These are phyloP conservation scores for Paragyromitra xinjiangensis DNA, from an alignment of 495 filamentous ascomycete genomes.

Conservation along the genomic window DNA sequence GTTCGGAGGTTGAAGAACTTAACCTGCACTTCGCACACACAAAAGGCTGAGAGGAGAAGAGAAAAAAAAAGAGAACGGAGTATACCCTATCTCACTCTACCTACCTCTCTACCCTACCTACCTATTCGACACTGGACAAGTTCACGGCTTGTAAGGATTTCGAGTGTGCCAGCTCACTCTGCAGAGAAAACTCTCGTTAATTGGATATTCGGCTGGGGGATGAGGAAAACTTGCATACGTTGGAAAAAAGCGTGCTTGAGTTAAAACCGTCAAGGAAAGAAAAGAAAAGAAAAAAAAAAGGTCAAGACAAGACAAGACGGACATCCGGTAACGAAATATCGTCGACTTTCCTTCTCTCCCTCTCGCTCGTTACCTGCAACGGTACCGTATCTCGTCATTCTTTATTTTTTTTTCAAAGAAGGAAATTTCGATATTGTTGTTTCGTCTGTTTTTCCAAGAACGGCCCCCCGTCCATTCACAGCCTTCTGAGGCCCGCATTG, in stretches of 20 bases:
- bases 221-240: conserved; percentile 53
- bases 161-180: conserved; percentile 53
- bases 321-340: conserved; percentile 41
- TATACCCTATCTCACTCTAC: conserved; percentile 46
- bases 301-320: conserved; percentile 40
- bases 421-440: conserved; percentile 48
- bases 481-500: conserved; percentile 42
- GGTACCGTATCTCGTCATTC: conserved; percentile 44
- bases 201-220: conserved; percentile 47
- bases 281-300: conserved; percentile 40
- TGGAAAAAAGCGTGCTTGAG: conserved; percentile 50
- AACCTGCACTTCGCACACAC: conserved; percentile 34
- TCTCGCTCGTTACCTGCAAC: conserved; percentile 36
- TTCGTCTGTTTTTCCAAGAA: conserved; percentile 35
- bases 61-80: conserved; percentile 18
- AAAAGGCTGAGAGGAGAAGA: conserved; percentile 17
- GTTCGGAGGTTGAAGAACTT: conserved; percentile 27
- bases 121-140: conserved; percentile 46
- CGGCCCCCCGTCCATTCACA: conserved; percentile 47
- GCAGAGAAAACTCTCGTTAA: conserved; percentile 52
- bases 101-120: conserved; percentile 31
- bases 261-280: conserved; percentile 51
- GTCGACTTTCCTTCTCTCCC: conserved; percentile 31
- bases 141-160: conserved; percentile 50
- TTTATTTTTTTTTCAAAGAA: conserved; percentile 44